Conservation (phyloP, 805 yeast species). For the Saccharomycopsis synnaedendra region DNA sequence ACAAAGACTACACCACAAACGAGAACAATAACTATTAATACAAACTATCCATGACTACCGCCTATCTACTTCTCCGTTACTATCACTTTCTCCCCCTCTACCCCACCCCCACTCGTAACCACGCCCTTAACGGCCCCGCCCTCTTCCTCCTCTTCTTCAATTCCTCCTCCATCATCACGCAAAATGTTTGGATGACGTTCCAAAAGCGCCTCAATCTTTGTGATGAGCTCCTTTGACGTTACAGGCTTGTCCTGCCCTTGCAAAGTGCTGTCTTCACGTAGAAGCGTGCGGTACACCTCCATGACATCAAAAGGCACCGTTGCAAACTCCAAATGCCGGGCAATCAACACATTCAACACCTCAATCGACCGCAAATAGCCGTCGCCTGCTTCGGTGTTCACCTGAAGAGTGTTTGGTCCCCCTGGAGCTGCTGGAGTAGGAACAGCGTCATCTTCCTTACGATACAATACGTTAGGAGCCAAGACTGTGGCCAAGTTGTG, state of each 20-base stretch:
- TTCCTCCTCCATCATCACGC: conserved; percentile 1
- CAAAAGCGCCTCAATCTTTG: conserved; percentile 23
- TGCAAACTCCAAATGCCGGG: conserved; percentile 67
- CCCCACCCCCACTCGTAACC: no score
- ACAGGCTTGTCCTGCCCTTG: conserved; percentile 13
- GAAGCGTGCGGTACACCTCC: conserved; percentile 25
- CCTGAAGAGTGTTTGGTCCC: conserved; percentile 11
- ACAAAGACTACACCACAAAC: no score
- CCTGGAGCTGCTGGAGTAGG: conserved; percentile 14
- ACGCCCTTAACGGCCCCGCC: not conserved
- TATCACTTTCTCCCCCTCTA: no score
- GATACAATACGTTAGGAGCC: conserved; percentile 79
- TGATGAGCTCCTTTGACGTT: conserved; percentile 29
- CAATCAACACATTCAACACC: conserved; percentile 74
- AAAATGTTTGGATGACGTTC: conserved; percentile 19
- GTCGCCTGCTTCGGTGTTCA: conserved; percentile 36
- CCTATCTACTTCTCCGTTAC: no score
- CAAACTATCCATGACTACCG: no score
- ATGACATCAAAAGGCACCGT: conserved; percentile 61
- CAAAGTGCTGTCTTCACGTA: conserved; percentile 15
- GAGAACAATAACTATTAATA: no score
- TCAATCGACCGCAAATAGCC: conserved; percentile 84
- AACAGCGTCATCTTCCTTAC: conserved; percentile 28
- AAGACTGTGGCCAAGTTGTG: conserved; percentile 93
- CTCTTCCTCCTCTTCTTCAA: not conserved